Conservation (phyloP, 139 green algal genomes). For the Coelastrella sp. region DNA sequence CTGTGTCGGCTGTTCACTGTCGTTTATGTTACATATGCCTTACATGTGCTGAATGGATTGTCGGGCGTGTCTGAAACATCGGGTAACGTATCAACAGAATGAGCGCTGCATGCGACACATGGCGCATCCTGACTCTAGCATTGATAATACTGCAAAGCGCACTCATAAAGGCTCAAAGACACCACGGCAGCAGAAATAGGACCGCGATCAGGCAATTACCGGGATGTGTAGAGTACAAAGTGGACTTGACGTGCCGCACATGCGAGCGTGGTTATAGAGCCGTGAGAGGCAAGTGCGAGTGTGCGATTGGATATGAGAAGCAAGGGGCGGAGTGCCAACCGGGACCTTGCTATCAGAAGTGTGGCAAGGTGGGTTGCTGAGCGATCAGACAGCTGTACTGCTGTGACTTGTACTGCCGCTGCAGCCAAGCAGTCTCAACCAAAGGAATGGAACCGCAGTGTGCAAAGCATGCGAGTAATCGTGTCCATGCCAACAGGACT, state of each 20-base stretch:
- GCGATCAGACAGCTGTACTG: neutral
- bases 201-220: neutral
- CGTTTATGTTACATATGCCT: too few species aligned
- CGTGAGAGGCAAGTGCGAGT: neutral
- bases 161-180: neutral
- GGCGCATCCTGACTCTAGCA: neutral
- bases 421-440: too few species aligned
- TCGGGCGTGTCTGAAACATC: neutral
- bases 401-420: neutral
- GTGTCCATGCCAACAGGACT: too few species aligned
- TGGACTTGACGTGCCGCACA: neutral
- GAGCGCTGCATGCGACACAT: neutral
- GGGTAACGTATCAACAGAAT: neutral
- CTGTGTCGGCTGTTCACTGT: too few species aligned
- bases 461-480: too few species aligned
- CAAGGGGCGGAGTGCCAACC: neutral
- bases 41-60: too few species aligned
- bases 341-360: constrained; percentile 15
- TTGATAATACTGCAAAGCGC: neutral
- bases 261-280: neutral
- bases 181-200: neutral
- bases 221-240: neutral
- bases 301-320: neutral
- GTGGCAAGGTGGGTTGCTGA: neutral
- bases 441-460: too few species aligned